Evolutionary conservation across 805 yeast species (phyloP).

Genomic region (Priceomyces haplophilus): DNA sequence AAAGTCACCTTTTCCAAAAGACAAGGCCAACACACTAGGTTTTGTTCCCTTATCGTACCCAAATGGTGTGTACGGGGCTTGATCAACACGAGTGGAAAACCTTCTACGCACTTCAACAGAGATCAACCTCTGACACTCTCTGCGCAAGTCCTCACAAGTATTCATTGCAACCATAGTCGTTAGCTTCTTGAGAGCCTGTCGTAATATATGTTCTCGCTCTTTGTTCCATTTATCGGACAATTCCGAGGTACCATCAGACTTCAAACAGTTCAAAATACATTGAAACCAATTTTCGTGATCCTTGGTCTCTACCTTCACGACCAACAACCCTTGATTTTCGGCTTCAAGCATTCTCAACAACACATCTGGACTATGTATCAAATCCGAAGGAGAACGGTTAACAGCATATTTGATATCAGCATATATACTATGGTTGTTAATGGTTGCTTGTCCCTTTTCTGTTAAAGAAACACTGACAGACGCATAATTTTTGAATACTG

Average conservation of each 20-base stretch:
- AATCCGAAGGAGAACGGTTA: slow-evolving; percentile 73
- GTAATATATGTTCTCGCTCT: slow-evolving; percentile 65
- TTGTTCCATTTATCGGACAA: slow-evolving; percentile 78
- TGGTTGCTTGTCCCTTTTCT: slow-evolving; percentile 66
- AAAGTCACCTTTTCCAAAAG: slow-evolving; percentile 83
- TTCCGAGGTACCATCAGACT: slow-evolving; percentile 77
- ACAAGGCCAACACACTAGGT: slow-evolving; percentile 78
- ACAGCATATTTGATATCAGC: slow-evolving; percentile 90
- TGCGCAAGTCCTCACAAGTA: slow-evolving; percentile 77
- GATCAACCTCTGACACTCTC: slow-evolving; percentile 69
- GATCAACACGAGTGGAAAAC: slow-evolving; percentile 74
- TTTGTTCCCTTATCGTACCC: slow-evolving; percentile 75
- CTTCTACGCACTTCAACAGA: slow-evolving; percentile 66
- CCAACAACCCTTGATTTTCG: slow-evolving; percentile 71
- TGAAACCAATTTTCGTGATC: slow-evolving; percentile 41
- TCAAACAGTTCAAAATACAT: slow-evolving; percentile 46
- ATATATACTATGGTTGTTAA: slow-evolving; percentile 75
- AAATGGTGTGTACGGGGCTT: slow-evolving; percentile 87
- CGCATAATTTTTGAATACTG: slow-evolving; percentile 61
- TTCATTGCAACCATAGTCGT: slow-evolving; percentile 66
- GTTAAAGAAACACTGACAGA: slow-evolving; percentile 73
- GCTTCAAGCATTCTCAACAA: slow-evolving; percentile 91
- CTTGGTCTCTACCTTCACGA: slow-evolving; percentile 57
- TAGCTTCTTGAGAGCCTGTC: slow-evolving; percentile 63
- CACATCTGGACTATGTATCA: slow-evolving; percentile 71